Evolutionary conservation across 352 stramenopile genomes (phyloP).

Genomic region (Phytophthora ramorum): DNA sequence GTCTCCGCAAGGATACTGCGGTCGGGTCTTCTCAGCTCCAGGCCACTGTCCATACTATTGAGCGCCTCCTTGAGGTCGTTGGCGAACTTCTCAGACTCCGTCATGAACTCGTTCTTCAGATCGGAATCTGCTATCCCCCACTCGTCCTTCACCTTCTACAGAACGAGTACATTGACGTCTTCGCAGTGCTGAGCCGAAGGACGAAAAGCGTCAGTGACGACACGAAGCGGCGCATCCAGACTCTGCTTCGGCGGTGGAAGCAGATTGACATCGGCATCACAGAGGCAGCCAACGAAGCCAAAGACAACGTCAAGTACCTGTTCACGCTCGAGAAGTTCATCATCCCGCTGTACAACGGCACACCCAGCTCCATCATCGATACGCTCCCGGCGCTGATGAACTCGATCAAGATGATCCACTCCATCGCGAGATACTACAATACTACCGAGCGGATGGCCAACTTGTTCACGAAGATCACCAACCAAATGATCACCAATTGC

Average conservation of each 20-base stretch:
- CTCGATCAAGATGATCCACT: conserved; percentile 99
- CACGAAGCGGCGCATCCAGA: conserved; percentile 94
- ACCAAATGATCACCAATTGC: conserved; percentile 99
- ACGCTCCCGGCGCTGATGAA: conserved; percentile 98
- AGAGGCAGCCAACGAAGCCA: conserved; percentile 98
- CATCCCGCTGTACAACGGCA: conserved; percentile 91
- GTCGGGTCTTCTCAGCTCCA: conserved; percentile 92
- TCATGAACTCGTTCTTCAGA: conserved; percentile 93
- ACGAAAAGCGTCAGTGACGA: conserved; percentile 89
- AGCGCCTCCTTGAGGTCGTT: conserved; percentile 95
- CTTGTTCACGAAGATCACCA: conserved; percentile 98
- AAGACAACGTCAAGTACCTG: conserved; percentile 99
- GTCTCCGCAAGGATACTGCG: conserved; percentile 76
- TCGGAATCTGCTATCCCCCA: conserved; percentile 96
- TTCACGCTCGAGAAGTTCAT: conserved; percentile 98
- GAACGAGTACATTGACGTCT: conserved; percentile 96
- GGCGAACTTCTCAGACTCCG: conserved; percentile 95
- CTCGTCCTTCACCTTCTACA: conserved; percentile 93
- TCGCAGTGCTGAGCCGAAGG: conserved; percentile 90
- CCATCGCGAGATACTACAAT: conserved; percentile 99
- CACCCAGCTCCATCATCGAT: conserved; percentile 97
- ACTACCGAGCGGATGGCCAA: conserved; percentile 98
- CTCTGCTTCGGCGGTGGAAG: conserved; percentile 96
- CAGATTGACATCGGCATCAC: conserved; percentile 99
- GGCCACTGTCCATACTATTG: conserved; percentile 94